Base-by-base conservation (phyloP, 2,329 filamentous ascomycete species). In the Sporothrix globosa region DNA sequence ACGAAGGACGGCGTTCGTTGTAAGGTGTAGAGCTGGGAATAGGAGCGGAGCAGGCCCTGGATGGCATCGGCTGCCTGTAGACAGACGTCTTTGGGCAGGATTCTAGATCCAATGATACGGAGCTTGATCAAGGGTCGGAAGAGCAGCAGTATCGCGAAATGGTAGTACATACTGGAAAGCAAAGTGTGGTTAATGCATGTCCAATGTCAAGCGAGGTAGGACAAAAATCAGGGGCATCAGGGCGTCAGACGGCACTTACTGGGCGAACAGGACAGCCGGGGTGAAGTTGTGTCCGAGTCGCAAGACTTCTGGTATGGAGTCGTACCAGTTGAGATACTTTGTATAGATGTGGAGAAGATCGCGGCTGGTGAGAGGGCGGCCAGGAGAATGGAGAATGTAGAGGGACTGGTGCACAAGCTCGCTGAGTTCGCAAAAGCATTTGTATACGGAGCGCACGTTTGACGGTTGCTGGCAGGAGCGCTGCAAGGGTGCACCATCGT, bases 361-460 rank as follows among this genome's bases (percentile, higher is more conserved):
- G 52, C 85, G 84, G 73, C 88, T 88, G 0, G 87, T 91, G 58
- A 92, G 82, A 5, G 86, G 86, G 69, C 86, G 84, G 17, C 86
- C 88, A 0, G 91, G 91, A 4, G 90, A 89, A 76, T 92, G 91
- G n/a, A 92, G 84, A 52, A 91, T 85, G 76, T 90, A 90, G 24
- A 92, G 82, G 41, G 89, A 90, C 74, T 91, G 86, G 77, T 92
- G 91, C 0, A 92, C 88, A 1, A 93, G 85, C 78, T 92, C 90
- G 73, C 89, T 92, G 67, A 93, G 83, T 75, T 90, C 88, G 76
- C 89, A 91, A 74, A 92, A 90, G 73, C 89, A 87, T 77, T 87
- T 88, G 77, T 88, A 90, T 6, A 90, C 86, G 1, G 88, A 89
- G 30, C 90, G 83, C 44, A 92, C 88, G 72, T 91, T 90, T 3